These are phyloP conservation scores for Penicillium crustosum DNA, from an alignment of 2,329 filamentous ascomycete species.

Conservation along the genomic window DNA sequence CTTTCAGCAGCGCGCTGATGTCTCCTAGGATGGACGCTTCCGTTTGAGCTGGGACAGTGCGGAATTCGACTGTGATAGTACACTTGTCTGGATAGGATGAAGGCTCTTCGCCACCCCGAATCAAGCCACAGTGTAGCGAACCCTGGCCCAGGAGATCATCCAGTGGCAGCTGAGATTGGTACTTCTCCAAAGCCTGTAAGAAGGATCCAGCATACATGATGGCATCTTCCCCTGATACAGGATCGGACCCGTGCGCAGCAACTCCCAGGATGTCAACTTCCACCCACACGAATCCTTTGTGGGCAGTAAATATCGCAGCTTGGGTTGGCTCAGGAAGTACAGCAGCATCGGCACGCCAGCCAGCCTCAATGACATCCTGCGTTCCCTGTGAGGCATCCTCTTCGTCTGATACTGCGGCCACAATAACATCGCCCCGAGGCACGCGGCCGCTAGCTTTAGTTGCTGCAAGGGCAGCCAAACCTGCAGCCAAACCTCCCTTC, in stretches of 20 bases:
- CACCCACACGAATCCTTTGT: slow-evolving; percentile 52
- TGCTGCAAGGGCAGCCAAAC: slow-evolving; percentile 44
- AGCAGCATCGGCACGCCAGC: slow-evolving; percentile 56
- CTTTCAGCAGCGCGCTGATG: slow-evolving; percentile 39
- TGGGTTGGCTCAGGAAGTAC: slow-evolving; percentile 52
- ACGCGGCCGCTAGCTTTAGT: slow-evolving; percentile 33
- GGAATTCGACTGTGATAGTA: slow-evolving; percentile 50
- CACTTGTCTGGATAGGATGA: slow-evolving; percentile 55
- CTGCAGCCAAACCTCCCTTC: slow-evolving; percentile 54
- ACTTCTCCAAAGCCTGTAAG: slow-evolving; percentile 47
- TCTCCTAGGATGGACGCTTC: slow-evolving; percentile 40
- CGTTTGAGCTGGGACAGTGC: slow-evolving; percentile 50
- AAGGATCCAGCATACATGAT: slow-evolving; percentile 52
- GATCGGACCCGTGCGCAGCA: slow-evolving; percentile 39
- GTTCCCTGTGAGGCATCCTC: slow-evolving; percentile 55
- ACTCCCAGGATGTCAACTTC: slow-evolving; percentile 37
- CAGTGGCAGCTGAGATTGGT: slow-evolving; percentile 39
- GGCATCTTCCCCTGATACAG: slow-evolving; percentile 51
- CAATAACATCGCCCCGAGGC: slow-evolving; percentile 52
- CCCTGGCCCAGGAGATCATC: slow-evolving; percentile 41
- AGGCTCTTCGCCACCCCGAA: slow-evolving; percentile 53
- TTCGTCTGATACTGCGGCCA: slow-evolving; percentile 57
- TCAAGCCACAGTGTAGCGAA: slow-evolving; percentile 50
- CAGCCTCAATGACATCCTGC: slow-evolving; percentile 50
- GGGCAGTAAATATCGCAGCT: slow-evolving; percentile 45